A percentile compares a stretch with the other conserved stretches of the same genome.
phyloP scores from a whole-genome alignment of 2,329 filamentous ascomycete species.

The Rutstroemia sp. region DNA sequence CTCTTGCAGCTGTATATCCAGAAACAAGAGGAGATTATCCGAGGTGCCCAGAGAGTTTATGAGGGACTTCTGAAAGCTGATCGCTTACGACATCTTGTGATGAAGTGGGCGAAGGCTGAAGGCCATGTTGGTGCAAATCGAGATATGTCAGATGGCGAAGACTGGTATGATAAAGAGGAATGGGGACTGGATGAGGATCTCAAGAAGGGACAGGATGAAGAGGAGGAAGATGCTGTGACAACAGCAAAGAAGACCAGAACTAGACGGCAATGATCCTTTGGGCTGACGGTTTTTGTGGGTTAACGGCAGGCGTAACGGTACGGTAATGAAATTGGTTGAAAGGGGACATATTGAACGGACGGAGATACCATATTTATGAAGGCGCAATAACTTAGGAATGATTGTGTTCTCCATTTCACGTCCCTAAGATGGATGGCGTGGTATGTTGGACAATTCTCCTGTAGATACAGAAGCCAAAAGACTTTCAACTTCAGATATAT shows the following conservation, averaged over 20 bases:
- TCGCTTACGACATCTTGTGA: conserved; percentile 61
- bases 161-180: conserved; percentile 80
- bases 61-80: conserved; percentile 66
- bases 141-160: conserved; percentile 81
- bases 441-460: background rate
- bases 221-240: conserved; percentile 61
- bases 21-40: conserved; percentile 78
- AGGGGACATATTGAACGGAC: background rate
- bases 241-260: conserved; percentile 43
- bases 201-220: conserved; percentile 75
- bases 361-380: conserved; percentile 8
- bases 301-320: conserved; percentile 3
- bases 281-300: background rate
- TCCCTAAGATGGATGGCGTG: background rate
- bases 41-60: conserved; percentile 60
- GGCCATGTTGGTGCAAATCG: conserved; percentile 55
- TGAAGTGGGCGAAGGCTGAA: conserved; percentile 72
- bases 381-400: background rate
- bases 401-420: conserved; percentile 4
- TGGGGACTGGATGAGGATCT: conserved; percentile 69
- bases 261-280: conserved; percentile 28
- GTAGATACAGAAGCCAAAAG: background rate
- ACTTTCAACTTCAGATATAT: background rate
- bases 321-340: conserved; percentile 2
- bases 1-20: conserved; percentile 71